Evolutionary conservation across 2,329 filamentous ascomycete species (phyloP).

Genomic region (Fusarium sp.): DNA sequence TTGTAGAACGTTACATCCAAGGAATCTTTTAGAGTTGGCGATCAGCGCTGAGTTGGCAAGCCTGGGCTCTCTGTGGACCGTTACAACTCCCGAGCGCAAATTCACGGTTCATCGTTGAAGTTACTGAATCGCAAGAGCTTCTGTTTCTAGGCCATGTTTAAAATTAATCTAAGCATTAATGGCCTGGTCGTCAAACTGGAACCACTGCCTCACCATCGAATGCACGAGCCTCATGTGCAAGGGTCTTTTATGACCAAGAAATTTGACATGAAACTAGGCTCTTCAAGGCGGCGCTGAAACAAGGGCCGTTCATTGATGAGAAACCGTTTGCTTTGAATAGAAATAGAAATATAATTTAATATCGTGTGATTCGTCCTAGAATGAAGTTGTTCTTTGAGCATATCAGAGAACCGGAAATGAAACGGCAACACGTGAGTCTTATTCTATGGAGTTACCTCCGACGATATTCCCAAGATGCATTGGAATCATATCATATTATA

Average conservation of each 20-base stretch:
- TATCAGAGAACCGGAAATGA: background rate
- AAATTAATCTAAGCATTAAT: background rate
- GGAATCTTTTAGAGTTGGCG: constrained; percentile 16
- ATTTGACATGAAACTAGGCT: constrained; percentile 25
- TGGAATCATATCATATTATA: background rate
- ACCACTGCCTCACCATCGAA: constrained; percentile 39
- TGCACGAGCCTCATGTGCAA: constrained; percentile 27
- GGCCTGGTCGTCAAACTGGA: constrained; percentile 6
- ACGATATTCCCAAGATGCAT: background rate
- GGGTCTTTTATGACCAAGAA: constrained; percentile 6
- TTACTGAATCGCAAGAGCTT: constrained; percentile 7
- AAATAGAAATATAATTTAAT: background rate
- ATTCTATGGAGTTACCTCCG: background rate
- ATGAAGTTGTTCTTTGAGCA: background rate
- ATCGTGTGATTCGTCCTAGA: background rate
- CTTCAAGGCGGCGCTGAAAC: constrained; percentile 30
- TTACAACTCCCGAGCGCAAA: constrained; percentile 15
- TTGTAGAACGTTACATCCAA: constrained; percentile 7
- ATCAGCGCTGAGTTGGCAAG: constrained; percentile 35
- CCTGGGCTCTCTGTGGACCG: background rate
- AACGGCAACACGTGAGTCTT: background rate
- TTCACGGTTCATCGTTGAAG: background rate
- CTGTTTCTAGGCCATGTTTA: background rate
- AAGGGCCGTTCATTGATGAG: constrained; percentile 6
- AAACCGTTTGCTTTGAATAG: background rate